These are phyloP conservation scores for Colletotrichum sp. DNA, from an alignment of 2,329 filamentous ascomycete species.

Conservation along the genomic window DNA sequence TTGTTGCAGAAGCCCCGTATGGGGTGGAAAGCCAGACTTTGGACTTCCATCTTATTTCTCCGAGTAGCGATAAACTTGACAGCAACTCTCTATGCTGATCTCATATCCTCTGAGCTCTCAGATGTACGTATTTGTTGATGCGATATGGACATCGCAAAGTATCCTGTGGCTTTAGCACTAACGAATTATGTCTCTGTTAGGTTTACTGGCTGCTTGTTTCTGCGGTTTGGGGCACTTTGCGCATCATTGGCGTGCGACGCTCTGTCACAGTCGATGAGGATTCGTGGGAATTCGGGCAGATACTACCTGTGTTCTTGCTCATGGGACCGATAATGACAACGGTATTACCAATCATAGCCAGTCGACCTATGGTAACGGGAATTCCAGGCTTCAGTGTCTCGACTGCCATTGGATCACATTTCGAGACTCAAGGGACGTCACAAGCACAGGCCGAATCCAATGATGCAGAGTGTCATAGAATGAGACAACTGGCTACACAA, in stretches of 20 bases:
- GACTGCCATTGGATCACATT: background rate
- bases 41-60: background rate
- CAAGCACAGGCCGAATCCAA: accelerated
- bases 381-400: background rate
- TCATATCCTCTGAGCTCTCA: background rate
- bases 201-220: background rate
- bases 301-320: background rate
- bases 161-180: accelerated
- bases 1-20: accelerated
- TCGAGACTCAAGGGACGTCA: accelerated
- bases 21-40: accelerated
- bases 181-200: background rate
- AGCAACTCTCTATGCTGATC: background rate
- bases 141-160: accelerated
- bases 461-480: accelerated
- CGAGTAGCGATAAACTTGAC: background rate
- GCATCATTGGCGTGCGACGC: background rate
- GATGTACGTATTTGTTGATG: background rate
- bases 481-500: accelerated
- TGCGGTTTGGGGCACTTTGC: background rate
- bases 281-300: background rate
- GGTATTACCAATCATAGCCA: background rate
- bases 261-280: background rate
- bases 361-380: background rate
- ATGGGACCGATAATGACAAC: background rate